Evolutionary conservation across 2,329 filamentous ascomycete genomes (phyloP), one percentile per base, ranked within the genome.

Genomic region (Dendrostoma leiphaemia): DNA sequence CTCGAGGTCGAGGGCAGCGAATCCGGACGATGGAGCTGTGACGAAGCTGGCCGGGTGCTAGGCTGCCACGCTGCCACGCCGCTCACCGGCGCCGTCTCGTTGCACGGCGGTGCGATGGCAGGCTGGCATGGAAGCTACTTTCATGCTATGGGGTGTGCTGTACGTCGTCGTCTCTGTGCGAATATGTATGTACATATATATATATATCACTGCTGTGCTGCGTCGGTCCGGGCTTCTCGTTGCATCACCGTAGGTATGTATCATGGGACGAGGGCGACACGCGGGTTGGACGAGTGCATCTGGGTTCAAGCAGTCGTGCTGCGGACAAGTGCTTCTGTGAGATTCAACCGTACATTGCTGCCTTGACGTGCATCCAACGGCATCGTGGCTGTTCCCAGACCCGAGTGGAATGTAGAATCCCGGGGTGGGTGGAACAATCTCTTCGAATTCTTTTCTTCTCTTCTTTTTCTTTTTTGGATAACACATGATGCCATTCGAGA

Each of bases 1-100:
- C n/a, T n/a, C 38, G 49, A 44, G 23, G 38, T 24, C 21, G 32
- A 31, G 48, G 50, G 38, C 40, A 37, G 17, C 47, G 46, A 32
- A 46, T 31, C 37, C 35, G 44, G 21, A 48, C 38, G 38, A 53
- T 49, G 54, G 32, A 56, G 47, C 49, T 44, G 50, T 56, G 34
- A 51, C 49, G 31, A 35, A 43, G n/a, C n/a, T n/a, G 38, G 44
- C 31, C 31, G 31, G 31, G 31, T 32, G 31, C 6, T 32, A 15
- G 31, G 15, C 34, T 6, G 15, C 19, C 31, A 47, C 29, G 31
- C n/a, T n/a, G n/a, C n/a, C n/a, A n/a, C n/a, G n/a, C n/a, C n/a
- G n/a, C n/a, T n/a, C 23, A 21, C 21, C 12, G n/a, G n/a, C 46
- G 28, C 21, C 26, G 32, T 6, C 31, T 37, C 38, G 13, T 24